These are phyloP conservation scores for Citrus inodora DNA, from an alignment of 345 rosid species.

Conservation along the genomic window DNA sequence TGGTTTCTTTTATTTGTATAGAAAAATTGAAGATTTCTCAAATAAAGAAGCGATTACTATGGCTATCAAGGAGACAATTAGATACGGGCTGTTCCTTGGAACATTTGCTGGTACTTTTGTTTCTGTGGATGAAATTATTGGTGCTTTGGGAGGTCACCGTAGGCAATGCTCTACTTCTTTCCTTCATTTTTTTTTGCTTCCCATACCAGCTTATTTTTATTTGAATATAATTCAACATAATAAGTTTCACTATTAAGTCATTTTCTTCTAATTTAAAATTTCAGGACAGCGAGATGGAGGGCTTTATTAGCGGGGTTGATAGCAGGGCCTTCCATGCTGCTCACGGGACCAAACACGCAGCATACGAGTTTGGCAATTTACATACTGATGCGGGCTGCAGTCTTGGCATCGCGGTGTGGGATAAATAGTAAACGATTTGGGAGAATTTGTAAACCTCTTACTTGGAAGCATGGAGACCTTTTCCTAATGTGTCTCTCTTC, in stretches of 20 bases:
- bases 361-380: constrained; percentile 88
- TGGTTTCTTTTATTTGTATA: constrained; percentile 14
- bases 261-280: constrained; percentile 29
- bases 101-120: constrained; percentile 90
- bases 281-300: constrained; percentile 90
- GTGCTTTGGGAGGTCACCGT: constrained; percentile 65
- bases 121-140: constrained; percentile 76
- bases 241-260: constrained; percentile 15
- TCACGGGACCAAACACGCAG: constrained; percentile 74
- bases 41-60: constrained; percentile 59
- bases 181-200: background rate
- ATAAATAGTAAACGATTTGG: constrained; percentile 86
- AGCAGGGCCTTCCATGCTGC: constrained; percentile 96
- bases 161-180: constrained; percentile 43
- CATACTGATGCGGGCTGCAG: constrained; percentile 91
- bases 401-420: constrained; percentile 89
- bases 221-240: background rate
- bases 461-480: constrained; percentile 96
- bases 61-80: constrained; percentile 79
- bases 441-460: constrained; percentile 78
- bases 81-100: constrained; percentile 89
- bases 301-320: constrained; percentile 78
- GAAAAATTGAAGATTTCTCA: constrained; percentile 58
- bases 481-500: constrained; percentile 97
- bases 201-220: background rate